Base-by-base conservation (phyloP, 164 flowering plant genomes). In the Nymphaea colorata region DNA sequence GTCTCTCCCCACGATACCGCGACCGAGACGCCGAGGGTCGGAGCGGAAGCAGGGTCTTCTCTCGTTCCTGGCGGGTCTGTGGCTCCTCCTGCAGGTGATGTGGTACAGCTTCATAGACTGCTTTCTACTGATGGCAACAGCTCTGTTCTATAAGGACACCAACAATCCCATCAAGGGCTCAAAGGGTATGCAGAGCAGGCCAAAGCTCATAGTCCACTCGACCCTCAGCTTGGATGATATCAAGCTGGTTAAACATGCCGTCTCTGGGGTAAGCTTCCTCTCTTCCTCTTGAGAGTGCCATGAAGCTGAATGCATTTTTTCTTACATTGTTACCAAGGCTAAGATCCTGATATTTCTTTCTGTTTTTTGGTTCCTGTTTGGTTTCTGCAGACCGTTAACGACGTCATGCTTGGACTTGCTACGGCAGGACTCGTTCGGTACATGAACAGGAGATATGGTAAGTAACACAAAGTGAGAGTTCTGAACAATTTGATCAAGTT, bases 141-240 rank as follows among this genome's bases (percentile, higher is more conserved):
- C 44, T 0, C 5, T 73, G 66, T 80, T 78, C 67, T 61, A 81
- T 57, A 81, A 72, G 66, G 93, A 87, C 41, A 75, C 81, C 0
- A 70, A 79, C 47, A 86, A 82, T 3, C 87, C 84, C 7, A 4
- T 84, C 1, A 80, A 76, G 66, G 82, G 81, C 14, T 55, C 66
- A 0, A 68, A 68, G 2, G 86, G 78, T 2, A 68, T 70, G 43
- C 83, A 72, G 51, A 8, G 2, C 2, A 68, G 43, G 4, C 66
- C 81, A 0, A 70, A 74, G 57, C 51, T 86, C 18, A 64, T 82
- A 55, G 83, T 86, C 15, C 82, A 78, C 18, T 68, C 80, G 65
- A 82, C 76, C 0, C 69, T 87, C 12, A 81, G 82, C 68, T 65
- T 87, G 64, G 87, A 87, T 64, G 90, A 87, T n/a, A 59, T 87